phyloP scores from a whole-genome alignment of 495 filamentous ascomycete genomes.

The Xylaria intraflava region DNA sequence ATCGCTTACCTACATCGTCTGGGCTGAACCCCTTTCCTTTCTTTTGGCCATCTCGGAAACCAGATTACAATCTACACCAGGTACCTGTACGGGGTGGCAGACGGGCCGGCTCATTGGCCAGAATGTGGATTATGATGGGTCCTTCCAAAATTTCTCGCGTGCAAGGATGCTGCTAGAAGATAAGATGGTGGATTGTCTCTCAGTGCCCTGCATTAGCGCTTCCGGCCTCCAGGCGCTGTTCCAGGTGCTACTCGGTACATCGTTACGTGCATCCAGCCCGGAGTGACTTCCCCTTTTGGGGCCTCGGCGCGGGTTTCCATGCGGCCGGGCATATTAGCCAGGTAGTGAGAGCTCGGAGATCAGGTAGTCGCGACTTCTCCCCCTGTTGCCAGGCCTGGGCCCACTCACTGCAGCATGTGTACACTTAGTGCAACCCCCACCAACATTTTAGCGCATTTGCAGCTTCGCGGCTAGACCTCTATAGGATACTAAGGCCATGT shows the following conservation, averaged over 20 bases:
- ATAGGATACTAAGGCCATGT: no score
- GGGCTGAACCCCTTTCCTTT: slow-evolving; percentile 3
- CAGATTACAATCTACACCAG: slow-evolving; percentile 7
- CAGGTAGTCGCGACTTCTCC: background rate
- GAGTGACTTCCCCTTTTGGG: background rate
- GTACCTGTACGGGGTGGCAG: no score
- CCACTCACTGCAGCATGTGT: no score
- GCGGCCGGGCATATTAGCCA: background rate
- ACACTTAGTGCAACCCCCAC: no score
- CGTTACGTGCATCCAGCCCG: background rate
- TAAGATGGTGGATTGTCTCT: no score
- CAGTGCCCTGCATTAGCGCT: slow-evolving; percentile 13
- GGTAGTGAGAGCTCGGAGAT: background rate
- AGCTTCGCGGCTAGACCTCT: no score
- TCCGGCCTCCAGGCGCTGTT: background rate
- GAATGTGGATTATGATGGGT: background rate
- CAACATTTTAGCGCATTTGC: no score
- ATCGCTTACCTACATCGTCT: background rate
- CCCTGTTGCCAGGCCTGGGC: no score
- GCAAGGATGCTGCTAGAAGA: no score
- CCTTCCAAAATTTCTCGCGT: slow-evolving; percentile 6
- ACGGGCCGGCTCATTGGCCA: slow-evolving; percentile 2
- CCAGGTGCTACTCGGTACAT: background rate
- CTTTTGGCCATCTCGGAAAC: background rate
- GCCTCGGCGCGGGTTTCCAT: background rate